phyloP scores from a whole-genome alignment of 805 yeast species.

The Saturnispora serradocipensis region DNA sequence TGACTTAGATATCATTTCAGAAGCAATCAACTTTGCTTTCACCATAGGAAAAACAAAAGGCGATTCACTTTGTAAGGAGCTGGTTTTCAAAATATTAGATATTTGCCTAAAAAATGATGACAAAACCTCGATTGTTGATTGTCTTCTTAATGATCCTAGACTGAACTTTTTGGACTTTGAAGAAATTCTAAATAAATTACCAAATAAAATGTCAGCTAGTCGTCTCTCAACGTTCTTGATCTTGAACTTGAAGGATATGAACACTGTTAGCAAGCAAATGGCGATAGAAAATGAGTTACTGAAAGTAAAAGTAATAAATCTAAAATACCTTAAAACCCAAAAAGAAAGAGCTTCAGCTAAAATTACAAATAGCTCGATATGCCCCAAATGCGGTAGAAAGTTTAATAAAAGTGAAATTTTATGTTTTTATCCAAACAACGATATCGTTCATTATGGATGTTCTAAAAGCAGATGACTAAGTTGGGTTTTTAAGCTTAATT shows the following conservation, averaged over 20 bases:
- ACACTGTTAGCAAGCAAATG: conserved; percentile 31
- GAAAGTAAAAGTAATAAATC: conserved; percentile 42
- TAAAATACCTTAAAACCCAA: conserved; percentile 33
- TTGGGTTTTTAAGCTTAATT: neutral
- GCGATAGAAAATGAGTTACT: conserved; percentile 39
- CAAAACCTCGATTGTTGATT: conserved; percentile 23
- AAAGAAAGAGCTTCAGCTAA: conserved; percentile 28
- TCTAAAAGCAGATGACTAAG: conserved; percentile 2
- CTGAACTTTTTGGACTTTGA: conserved; percentile 21
- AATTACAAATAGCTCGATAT: conserved; percentile 40
- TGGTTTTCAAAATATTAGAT: conserved; percentile 44
- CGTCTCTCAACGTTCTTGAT: conserved; percentile 37
- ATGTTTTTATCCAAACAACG: conserved; percentile 36
- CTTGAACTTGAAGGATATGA: conserved; percentile 34
- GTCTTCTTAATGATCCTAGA: conserved; percentile 17
- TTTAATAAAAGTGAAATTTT: conserved; percentile 38
- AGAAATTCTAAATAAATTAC: conserved; percentile 40
- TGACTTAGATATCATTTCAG: conserved; percentile 44
- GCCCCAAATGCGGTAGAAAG: conserved; percentile 49
- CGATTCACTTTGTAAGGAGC: conserved; percentile 10
- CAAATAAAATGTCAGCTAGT: conserved; percentile 37
- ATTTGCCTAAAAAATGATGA: conserved; percentile 22
- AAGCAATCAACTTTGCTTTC: conserved; percentile 56
- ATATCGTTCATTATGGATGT: conserved; percentile 53
- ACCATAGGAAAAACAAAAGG: conserved; percentile 29